Percentiles rank a stretch among this genome's conserved stretches.
Conservation (phyloP, 106 monocot genomes). For the Acanthochlamys bracteata region DNA sequence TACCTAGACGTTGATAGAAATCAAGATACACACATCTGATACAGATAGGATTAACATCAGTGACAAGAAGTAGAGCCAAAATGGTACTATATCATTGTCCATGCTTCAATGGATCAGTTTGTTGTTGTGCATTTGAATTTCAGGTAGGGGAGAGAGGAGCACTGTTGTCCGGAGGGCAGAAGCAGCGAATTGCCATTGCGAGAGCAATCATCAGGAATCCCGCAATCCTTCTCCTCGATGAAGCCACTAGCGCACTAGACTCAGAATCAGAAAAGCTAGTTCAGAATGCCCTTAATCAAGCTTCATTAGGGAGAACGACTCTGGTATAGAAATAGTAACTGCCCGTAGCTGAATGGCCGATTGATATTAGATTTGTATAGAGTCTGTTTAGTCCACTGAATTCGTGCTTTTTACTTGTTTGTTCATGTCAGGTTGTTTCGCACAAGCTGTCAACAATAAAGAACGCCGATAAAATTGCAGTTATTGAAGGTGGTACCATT, state of each 20-base stretch:
- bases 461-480: conserved; percentile 66
- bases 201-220: conserved; percentile 77
- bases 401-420: too few relatives aligned
- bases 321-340: conserved; percentile 58
- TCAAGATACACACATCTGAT: too few relatives aligned
- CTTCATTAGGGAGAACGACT: conserved; percentile 73
- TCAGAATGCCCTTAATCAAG: conserved; percentile 69
- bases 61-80: too few relatives aligned
- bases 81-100: too few relatives aligned
- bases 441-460: conserved; percentile 72
- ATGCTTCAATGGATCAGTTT: too few relatives aligned
- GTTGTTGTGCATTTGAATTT: neutral
- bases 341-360: too few relatives aligned
- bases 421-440: conserved; percentile 64
- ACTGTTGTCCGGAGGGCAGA: conserved; percentile 70
- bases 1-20: too few relatives aligned
- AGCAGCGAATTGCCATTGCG: conserved; percentile 77
- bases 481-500: conserved; percentile 38
- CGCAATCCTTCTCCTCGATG: conserved; percentile 72
- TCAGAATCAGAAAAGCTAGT: conserved; percentile 76
- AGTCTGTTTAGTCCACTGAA: too few relatives aligned
- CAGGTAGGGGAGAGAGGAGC: conserved; percentile 72
- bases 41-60: too few relatives aligned
- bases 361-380: too few relatives aligned
- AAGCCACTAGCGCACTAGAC: conserved; percentile 86